Evolutionary conservation across 768 basidiomycete species (phyloP).

Genomic region (Mycena alexandri): DNA sequence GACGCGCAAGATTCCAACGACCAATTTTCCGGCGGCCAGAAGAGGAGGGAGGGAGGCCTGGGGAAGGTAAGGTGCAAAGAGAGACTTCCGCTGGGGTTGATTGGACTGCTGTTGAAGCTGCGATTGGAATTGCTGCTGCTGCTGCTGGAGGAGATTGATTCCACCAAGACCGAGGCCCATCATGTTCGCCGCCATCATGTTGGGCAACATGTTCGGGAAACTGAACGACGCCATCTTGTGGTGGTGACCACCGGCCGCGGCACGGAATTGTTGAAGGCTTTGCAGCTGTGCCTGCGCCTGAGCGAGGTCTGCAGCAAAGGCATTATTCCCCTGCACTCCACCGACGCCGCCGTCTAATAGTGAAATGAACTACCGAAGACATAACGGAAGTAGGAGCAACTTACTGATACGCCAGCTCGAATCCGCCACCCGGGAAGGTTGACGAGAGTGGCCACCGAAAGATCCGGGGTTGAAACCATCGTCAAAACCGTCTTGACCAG

Average conservation of each 20-base stretch:
- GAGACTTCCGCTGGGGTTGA: slow-evolving; percentile 96
- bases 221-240: slow-evolving; percentile 98
- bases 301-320: slow-evolving; percentile 87
- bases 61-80: slow-evolving; percentile 98
- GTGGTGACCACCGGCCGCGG: slow-evolving; percentile 93
- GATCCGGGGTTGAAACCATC: slow-evolving; percentile 80
- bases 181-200: slow-evolving; percentile 97
- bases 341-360: slow-evolving; percentile 81
- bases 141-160: slow-evolving; percentile 89
- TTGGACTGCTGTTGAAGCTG: slow-evolving; percentile 93
- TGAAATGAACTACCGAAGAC: slow-evolving; percentile 30
- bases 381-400: slow-evolving; percentile 11
- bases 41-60: slow-evolving; percentile 97
- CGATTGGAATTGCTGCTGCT: slow-evolving; percentile 95
- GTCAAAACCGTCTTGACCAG: slow-evolving; percentile 77
- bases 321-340: slow-evolving; percentile 70
- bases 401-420: slow-evolving; percentile 91
- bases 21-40: slow-evolving; percentile 95
- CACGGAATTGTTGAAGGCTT: slow-evolving; percentile 96
- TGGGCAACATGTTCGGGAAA: slow-evolving; percentile 98
- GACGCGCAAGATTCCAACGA: slow-evolving; percentile 96
- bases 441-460: slow-evolving; percentile 76
- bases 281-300: slow-evolving; percentile 97
- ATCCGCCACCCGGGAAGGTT: slow-evolving; percentile 76
- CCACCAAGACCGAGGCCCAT: slow-evolving; percentile 90